A percentile compares a stretch with the other conserved stretches of the same genome.
These are phyloP conservation scores for Neodidymelliopsis sp. DNA, from an alignment of 2,329 filamentous ascomycete species.

Conservation along the genomic window DNA sequence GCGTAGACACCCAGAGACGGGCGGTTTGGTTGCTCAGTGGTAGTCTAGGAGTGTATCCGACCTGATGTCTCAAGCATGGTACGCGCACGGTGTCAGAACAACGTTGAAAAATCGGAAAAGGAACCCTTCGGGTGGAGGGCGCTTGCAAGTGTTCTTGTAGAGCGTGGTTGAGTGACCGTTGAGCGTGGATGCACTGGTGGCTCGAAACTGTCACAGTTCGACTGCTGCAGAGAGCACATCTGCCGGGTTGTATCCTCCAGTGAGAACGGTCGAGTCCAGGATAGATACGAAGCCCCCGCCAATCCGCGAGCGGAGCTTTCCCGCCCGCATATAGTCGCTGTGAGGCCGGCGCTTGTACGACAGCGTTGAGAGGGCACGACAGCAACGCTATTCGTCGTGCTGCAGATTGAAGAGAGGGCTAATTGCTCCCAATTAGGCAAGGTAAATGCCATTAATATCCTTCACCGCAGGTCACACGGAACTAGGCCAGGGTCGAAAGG, in stretches of 20 bases:
- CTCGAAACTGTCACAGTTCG: conserved; percentile 40
- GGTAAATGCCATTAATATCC: conserved; percentile 45
- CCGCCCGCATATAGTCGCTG: conserved; percentile 38
- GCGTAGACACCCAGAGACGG: conserved; percentile 28
- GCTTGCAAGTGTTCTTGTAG: conserved; percentile 55
- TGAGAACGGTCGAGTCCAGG: conserved; percentile 34
- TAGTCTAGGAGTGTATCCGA: conserved; percentile 33
- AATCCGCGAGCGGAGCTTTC: conserved; percentile 39
- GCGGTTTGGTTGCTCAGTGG: conserved; percentile 22
- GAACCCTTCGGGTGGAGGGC: conserved; percentile 52
- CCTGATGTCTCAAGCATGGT: conserved; percentile 39
- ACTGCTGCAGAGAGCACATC: conserved; percentile 45
- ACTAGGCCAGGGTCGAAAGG: conserved; percentile 15
- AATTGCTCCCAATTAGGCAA: conserved; percentile 36
- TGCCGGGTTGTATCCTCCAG: conserved; percentile 36
- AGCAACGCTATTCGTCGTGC: conserved; percentile 40
- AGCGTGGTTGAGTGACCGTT: conserved; percentile 39
- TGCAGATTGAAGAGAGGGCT: conserved; percentile 24
- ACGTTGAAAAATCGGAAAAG: conserved; percentile 47
- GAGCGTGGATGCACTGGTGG: conserved; percentile 43
- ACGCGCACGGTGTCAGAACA: conserved; percentile 40
- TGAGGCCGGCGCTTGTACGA: conserved; percentile 45
- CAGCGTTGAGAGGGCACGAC: conserved; percentile 37
- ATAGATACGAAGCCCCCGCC: conserved; percentile 32
- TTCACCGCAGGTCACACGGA: conserved; percentile 20